Evolutionary conservation across 208 protist genomes (phyloP), one percentile per base, ranked within the genome.

Genomic region (Naegleria gruberi): DNA sequence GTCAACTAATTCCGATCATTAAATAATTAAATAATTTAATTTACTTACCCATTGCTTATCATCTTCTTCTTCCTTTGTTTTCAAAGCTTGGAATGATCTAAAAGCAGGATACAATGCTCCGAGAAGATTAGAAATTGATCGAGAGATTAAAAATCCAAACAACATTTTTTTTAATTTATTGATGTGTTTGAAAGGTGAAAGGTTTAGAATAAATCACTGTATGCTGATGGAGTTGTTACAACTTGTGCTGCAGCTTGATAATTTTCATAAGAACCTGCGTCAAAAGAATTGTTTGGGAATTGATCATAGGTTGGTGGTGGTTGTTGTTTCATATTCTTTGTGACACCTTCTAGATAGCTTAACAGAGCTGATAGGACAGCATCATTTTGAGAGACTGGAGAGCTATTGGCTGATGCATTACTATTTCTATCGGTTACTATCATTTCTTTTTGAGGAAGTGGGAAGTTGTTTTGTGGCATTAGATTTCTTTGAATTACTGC

Each of bases 121-220:
- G 40, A 82, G 17, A 10, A 82, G 37, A 42, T 82, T 82, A 7
- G 74, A 34, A 6, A 82, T 8, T 40, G 26, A 17, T 17, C 40
- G 74, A 15, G 74, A 43, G 2, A 82, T 3, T 4, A 42, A 10
- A 34, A 43, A 42, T 40, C 74, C 74, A 15, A 42, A 34, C 34
- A 82, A 82, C 74, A 82, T 82, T 82, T 41, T 65, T 65, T 65
- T n/a, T n/a, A n/a, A n/a, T n/a, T n/a, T n/a, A n/a, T n/a, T n/a
- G n/a, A n/a, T n/a, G n/a, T n/a, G n/a, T n/a, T 55, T 15, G 46
- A 55, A 55, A 55, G 51, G 30, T 4, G 15, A 30, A 1, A 65
- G 15, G 51, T 65, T 23, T 30, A 65, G 4, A 10, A 65, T 30
- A 65, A 30, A 65, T 65, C 4, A 30, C 30, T 65, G 15, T 65